phyloP scores from a whole-genome alignment of 2,329 filamentous ascomycete species.

The Arthrinium puccinioides region DNA sequence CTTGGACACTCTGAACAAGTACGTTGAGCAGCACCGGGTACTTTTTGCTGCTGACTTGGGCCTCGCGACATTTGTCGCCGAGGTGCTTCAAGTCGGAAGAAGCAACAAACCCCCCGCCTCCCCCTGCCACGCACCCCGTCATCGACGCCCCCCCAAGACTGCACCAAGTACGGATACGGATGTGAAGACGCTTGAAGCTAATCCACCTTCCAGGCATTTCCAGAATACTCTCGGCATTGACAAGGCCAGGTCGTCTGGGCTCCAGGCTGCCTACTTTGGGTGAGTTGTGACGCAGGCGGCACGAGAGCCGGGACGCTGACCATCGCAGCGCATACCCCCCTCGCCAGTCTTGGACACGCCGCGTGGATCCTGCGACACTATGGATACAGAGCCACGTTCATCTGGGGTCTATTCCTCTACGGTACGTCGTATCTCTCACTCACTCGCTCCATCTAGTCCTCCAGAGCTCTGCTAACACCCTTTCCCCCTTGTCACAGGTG shows the following conservation, averaged over 20 bases:
- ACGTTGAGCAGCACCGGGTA: too few species aligned
- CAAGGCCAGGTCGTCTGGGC: conserved; percentile 50
- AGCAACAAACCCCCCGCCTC: too few species aligned
- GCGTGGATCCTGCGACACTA: conserved; percentile 60
- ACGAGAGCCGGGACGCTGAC: neutral
- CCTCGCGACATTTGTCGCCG: neutral
- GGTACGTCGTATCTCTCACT: conserved; percentile 21
- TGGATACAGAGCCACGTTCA: conserved; percentile 59
- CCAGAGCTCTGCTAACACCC: neutral
- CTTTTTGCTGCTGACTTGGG: too few species aligned
- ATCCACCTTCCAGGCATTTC: conserved; percentile 41
- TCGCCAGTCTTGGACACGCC: conserved; percentile 55
- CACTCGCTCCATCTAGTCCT: too few species aligned
- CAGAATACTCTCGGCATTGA: conserved; percentile 47
- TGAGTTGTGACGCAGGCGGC: conserved; percentile 18
- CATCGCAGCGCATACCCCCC: conserved; percentile 51
- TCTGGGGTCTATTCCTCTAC: conserved; percentile 61
- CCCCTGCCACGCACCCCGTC: too few species aligned
- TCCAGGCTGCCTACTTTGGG: conserved; percentile 60
- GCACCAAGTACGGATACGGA: too few species aligned
- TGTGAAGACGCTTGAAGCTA: too few species aligned
- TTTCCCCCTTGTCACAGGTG: conserved; percentile 24
- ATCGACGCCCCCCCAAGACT: too few species aligned
- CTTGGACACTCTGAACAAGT: conserved; percentile 39
- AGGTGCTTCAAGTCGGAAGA: neutral